These are phyloP conservation scores for Blastobotrys persicus DNA, from an alignment of 1,139 yeast genomes.

Conservation along the genomic window DNA sequence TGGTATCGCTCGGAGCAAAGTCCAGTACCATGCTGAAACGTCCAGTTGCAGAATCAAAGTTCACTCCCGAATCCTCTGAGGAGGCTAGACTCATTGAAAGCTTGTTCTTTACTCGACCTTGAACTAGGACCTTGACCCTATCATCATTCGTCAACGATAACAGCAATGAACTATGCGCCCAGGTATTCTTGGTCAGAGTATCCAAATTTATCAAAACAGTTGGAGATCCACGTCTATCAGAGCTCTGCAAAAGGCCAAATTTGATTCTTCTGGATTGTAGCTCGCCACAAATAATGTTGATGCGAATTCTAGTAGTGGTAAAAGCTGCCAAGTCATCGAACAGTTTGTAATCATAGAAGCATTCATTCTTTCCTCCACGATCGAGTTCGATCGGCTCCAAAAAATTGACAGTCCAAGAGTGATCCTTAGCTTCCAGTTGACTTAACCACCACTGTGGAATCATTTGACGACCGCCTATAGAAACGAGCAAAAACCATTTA, in stretches of 20 bases:
- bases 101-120: slow-evolving; percentile 29
- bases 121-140: slow-evolving; percentile 22
- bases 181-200: slow-evolving; percentile 21
- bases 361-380: slow-evolving; percentile 20
- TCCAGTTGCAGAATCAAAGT: slow-evolving; percentile 28
- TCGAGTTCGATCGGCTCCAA: slow-evolving; percentile 28
- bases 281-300: slow-evolving; percentile 30
- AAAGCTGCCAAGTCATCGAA: slow-evolving; percentile 30
- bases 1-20: slow-evolving; percentile 11
- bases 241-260: slow-evolving; percentile 26
- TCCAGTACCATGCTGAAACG: slow-evolving; percentile 25
- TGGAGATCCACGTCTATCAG: slow-evolving; percentile 19
- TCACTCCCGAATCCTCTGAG: slow-evolving; percentile 23
- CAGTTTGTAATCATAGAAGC: slow-evolving; percentile 27
- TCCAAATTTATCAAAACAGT: slow-evolving; percentile 27
- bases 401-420: slow-evolving; percentile 30
- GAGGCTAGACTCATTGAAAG: slow-evolving; percentile 24
- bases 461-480: slow-evolving; percentile 26
- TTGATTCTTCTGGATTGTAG: slow-evolving; percentile 26
- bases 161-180: slow-evolving; percentile 31
- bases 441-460: slow-evolving; percentile 35
- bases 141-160: slow-evolving; percentile 10
- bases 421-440: slow-evolving; percentile 32
- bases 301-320: slow-evolving; percentile 30
- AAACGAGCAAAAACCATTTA: slow-evolving; percentile 38